Evolutionary conservation across 345 rosid species (phyloP).

Genomic region (Aquilaria yunnanensis): DNA sequence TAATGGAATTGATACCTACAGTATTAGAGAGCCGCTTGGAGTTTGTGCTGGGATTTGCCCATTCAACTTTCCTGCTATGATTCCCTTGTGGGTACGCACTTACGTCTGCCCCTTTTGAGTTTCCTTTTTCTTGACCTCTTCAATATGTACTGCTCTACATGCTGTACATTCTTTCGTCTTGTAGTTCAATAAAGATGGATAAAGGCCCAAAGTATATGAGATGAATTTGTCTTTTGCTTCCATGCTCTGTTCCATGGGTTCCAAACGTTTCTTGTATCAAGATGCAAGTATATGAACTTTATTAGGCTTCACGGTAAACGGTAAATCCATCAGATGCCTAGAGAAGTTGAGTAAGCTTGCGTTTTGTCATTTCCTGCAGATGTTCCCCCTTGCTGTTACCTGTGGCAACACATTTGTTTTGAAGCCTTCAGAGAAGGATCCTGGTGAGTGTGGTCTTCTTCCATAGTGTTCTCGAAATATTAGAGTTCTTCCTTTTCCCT

Average conservation of each 20-base stretch:
- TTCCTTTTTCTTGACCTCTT: background rate
- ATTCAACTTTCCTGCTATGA: slow-evolving; percentile 99
- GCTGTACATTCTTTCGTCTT: too few species aligned
- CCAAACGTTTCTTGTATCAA: background rate
- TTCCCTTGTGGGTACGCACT: slow-evolving; percentile 85
- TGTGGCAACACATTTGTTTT: slow-evolving; percentile 91
- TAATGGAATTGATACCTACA: slow-evolving; percentile 87
- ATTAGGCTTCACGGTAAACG: background rate
- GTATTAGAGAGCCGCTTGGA: slow-evolving; percentile 92
- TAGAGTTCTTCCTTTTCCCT: background rate
- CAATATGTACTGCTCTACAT: background rate
- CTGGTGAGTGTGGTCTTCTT: slow-evolving; percentile 42
- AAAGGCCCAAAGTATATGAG: too few species aligned
- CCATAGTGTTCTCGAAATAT: background rate
- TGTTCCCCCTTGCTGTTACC: slow-evolving; percentile 91
- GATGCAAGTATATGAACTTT: too few species aligned
- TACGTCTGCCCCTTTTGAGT: background rate
- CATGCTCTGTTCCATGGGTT: background rate
- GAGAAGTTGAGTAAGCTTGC: too few species aligned
- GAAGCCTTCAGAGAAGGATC: slow-evolving; percentile 99
- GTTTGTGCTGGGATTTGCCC: slow-evolving; percentile 99
- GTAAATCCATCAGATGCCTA: background rate
- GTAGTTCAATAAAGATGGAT: too few species aligned
- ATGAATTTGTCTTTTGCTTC: too few species aligned
- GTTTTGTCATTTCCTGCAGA: slow-evolving; percentile 42